Evolutionary conservation across 495 filamentous ascomycete species (phyloP), one percentile per base, ranked within the genome.

Genomic region (Terfezia claveryi): DNA sequence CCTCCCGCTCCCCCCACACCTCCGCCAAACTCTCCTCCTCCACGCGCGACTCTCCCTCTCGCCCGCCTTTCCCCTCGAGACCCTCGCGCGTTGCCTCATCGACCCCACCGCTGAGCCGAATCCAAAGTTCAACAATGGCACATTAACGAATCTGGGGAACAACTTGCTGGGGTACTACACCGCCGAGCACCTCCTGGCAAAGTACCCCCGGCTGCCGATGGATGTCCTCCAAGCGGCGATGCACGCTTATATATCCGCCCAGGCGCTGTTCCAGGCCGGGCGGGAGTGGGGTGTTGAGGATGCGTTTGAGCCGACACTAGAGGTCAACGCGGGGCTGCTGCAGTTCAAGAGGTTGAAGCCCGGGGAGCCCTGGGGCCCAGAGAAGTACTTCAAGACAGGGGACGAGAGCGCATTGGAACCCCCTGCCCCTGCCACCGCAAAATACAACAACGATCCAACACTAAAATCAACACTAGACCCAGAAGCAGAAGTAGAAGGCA

Each of bases 21-120:
- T 95, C 91, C 54, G 80, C 89, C 55, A 94, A 94, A 72, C 83
- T 98, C 63, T 79, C 88, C 58, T 87, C 91, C 80, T 98, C 37
- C 88, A 94, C 69, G 82, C 87, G 64, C 87, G 91, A 63, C 81
- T 98, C 51, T 78, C 78, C 53, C 80, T 98, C 56, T 23, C 12
- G 14, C 72, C 76, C 37, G 81, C 80, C 67, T 74, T 95, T 59
- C 92, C 91, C 8, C 70, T 93, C 37, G 75, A 93, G 67, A 85
- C 82, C 1, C 80, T 98, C 53, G 87, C 85, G 55, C 80, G 91
- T 41, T 77, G 84, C 51, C 77, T 98, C 52, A 78, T 96, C 62
- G 82, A 95, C 69, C 70, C 75, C 36, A 82, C 87, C 16, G 87
- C 89, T 17, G 87, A 96, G 66, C 63, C 73, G 0, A 73, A 87